Evolutionary conservation across 768 basidiomycete species (phyloP).

Genomic region (Xerocomellus intermedius): DNA sequence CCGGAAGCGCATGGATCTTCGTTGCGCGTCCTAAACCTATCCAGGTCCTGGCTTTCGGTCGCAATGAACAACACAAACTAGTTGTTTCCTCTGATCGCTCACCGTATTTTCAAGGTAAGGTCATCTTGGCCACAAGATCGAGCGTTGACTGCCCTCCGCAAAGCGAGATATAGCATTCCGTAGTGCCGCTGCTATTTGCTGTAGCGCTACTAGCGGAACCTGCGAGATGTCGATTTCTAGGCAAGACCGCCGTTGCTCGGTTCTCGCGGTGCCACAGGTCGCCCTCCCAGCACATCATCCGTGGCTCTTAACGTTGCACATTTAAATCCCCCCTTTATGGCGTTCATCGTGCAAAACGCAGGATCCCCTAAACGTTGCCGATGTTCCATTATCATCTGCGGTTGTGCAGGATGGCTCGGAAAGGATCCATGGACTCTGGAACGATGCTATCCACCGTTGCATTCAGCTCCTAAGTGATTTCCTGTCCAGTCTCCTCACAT

Average conservation of each 20-base stretch:
- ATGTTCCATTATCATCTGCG: conserved; percentile 4
- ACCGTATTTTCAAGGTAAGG: background rate
- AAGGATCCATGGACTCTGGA: background rate
- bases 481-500: background rate
- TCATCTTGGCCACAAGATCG: background rate
- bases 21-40: background rate
- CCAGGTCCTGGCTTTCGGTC: background rate
- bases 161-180: background rate
- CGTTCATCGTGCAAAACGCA: background rate
- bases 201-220: background rate
- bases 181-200: background rate
- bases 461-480: background rate
- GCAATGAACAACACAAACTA: background rate
- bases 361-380: background rate
- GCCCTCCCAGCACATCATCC: conserved; percentile 1
- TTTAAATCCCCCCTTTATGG: background rate
- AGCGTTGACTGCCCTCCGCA: background rate
- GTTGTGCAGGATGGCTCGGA: conserved; percentile 20
- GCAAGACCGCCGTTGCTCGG: background rate
- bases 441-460: background rate
- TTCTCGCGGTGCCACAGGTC: conserved; percentile 1
- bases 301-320: conserved; percentile 11
- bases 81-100: background rate
- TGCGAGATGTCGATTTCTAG: too few relatives aligned
- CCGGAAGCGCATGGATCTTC: background rate